Conservation (phyloP, 2,329 filamentous ascomycete genomes). For the Beauveria scarabaeidicola region DNA sequence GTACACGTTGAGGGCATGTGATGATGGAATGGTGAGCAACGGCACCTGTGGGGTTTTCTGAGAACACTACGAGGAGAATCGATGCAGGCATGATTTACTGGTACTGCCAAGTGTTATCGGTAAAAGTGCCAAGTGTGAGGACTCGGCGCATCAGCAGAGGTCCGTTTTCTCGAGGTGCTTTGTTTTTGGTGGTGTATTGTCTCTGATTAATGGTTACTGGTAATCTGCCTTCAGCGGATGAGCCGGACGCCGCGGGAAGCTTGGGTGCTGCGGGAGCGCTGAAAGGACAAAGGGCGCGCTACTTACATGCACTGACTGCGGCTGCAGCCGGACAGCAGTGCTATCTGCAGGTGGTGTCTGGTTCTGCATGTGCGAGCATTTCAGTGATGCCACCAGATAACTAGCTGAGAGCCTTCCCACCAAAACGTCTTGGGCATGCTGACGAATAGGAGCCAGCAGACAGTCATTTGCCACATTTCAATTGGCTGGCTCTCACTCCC, state of each 20-base stretch:
- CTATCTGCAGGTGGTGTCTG: not conserved
- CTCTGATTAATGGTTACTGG: not conserved
- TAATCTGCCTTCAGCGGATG: not conserved
- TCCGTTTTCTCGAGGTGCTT: not conserved
- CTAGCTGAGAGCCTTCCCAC: not conserved
- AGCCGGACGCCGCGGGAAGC: not conserved
- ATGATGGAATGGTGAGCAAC: not conserved
- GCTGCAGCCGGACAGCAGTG: not conserved
- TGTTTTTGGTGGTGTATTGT: not conserved
- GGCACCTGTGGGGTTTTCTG: no score
- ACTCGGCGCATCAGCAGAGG: not conserved
- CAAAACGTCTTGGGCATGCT: not conserved
- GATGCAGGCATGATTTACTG: no score
- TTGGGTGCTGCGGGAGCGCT: not conserved
- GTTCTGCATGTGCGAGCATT: no score
- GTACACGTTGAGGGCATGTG: not conserved
- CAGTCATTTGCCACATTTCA: not conserved
- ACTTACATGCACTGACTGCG: not conserved
- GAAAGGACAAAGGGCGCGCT: not conserved
- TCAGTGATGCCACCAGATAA: no score
- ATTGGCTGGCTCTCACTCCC: not conserved
- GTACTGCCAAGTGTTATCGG: not conserved
- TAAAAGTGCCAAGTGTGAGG: not conserved
- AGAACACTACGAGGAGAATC: no score
- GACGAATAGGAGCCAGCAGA: slow-evolving; percentile 3